Percentiles rank a stretch among this genome's conserved stretches.
Evolutionary conservation across 768 basidiomycete species (phyloP).

Genomic region (Lentinula sp.): DNA sequence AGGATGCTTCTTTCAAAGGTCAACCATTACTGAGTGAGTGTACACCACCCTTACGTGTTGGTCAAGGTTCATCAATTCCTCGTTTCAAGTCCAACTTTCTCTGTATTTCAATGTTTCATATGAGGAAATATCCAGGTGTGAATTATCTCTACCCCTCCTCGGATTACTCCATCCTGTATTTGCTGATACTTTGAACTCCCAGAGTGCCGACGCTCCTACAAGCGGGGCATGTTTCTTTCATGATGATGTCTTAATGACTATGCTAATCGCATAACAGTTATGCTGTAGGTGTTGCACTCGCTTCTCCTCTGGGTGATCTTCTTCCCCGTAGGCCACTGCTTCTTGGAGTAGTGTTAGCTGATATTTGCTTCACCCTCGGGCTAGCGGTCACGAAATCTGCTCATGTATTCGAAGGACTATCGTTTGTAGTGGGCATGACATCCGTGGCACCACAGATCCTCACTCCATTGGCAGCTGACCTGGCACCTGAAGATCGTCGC

Average conservation of each 20-base stretch:
- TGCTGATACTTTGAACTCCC: slow-evolving; percentile 11
- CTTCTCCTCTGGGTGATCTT: slow-evolving; percentile 81
- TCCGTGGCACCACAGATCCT: slow-evolving; percentile 79
- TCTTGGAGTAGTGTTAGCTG: slow-evolving; percentile 47
- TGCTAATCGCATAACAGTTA: slow-evolving; percentile 37
- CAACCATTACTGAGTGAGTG: slow-evolving; percentile 69
- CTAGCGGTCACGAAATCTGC: slow-evolving; percentile 58
- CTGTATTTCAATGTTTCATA: slow-evolving; percentile 33
- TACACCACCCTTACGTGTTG: background rate
- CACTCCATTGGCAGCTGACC: slow-evolving; percentile 53
- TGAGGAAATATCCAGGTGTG: slow-evolving; percentile 32
- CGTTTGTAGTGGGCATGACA: slow-evolving; percentile 63
- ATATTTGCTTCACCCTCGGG: slow-evolving; percentile 61
- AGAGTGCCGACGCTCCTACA: slow-evolving; percentile 65
- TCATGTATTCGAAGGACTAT: slow-evolving; percentile 56
- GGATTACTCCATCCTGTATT: slow-evolving; percentile 9
- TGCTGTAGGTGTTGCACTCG: slow-evolving; percentile 63
- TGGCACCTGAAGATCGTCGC: slow-evolving; percentile 49
- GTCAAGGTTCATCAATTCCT: background rate
- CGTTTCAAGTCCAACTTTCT: slow-evolving; percentile 33
- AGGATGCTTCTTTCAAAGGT: slow-evolving; percentile 22
- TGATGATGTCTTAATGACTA: background rate
- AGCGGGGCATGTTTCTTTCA: slow-evolving; percentile 44
- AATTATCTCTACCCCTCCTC: background rate
- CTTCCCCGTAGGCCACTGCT: slow-evolving; percentile 70